These are phyloP conservation scores for Calocera cornea DNA, from an alignment of 768 basidiomycete genomes.

Conservation along the genomic window DNA sequence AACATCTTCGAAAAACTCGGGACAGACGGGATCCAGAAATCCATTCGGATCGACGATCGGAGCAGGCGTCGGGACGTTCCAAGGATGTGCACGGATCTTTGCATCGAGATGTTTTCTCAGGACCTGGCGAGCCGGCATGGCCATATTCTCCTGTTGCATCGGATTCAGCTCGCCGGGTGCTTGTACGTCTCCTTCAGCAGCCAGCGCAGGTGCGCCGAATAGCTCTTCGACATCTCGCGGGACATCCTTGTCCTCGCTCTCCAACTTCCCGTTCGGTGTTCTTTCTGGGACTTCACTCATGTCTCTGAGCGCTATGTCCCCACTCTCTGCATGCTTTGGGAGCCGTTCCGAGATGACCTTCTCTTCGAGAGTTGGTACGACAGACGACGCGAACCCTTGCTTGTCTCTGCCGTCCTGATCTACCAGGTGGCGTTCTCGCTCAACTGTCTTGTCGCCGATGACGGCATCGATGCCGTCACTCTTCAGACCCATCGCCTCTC, in stretches of 20 bases:
- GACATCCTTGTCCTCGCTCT: conserved; percentile 17
- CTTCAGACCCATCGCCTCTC: conserved; percentile 26
- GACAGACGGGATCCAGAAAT: conserved; percentile 80
- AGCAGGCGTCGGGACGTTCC: conserved; percentile 51
- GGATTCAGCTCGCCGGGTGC: conserved; percentile 17
- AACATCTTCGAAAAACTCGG: conserved; percentile 76
- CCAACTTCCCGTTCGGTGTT: conserved; percentile 12
- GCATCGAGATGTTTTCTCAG: conserved; percentile 41
- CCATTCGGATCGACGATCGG: conserved; percentile 60
- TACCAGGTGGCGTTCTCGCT: conserved; percentile 40
- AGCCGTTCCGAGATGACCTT: conserved; percentile 41
- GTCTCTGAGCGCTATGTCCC: conserved; percentile 21
- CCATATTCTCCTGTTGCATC: conserved; percentile 35
- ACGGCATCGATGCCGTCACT: conserved; percentile 29
- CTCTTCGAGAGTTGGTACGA: conserved; percentile 60
- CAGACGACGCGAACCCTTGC: conserved; percentile 45
- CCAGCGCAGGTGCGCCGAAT: conserved; percentile 45
- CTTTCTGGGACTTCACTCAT: conserved; percentile 17
- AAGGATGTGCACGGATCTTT: conserved; percentile 40
- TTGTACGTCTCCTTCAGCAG: conserved; percentile 18
- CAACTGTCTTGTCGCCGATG: conserved; percentile 31
- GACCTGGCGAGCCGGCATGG: conserved; percentile 30
- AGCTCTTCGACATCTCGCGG: conserved; percentile 28
- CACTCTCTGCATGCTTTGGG: conserved; percentile 26
- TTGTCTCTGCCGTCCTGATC: conserved; percentile 38